A percentile compares a stretch with the other conserved stretches of the same genome.
Conservation (phyloP, 129 eudicot genomes). For the Tanacetum coccineum region DNA sequence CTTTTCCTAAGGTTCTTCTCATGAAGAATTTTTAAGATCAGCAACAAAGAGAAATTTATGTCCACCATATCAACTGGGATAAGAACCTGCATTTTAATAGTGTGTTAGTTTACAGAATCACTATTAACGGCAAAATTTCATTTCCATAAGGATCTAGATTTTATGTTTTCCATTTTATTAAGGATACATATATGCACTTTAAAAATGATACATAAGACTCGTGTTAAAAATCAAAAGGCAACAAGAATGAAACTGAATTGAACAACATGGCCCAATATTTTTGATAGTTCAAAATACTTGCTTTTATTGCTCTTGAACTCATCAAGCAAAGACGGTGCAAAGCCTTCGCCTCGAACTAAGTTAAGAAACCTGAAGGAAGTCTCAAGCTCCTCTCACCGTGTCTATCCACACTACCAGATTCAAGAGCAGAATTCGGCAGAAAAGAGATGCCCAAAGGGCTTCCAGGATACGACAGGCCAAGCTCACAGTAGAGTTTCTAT, state of each 20-base stretch:
- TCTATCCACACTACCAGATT: conserved; percentile 71
- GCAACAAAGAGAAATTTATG: too few relatives aligned
- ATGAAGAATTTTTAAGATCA: too few relatives aligned
- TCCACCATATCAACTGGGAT: too few relatives aligned
- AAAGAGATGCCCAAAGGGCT: conserved; percentile 51
- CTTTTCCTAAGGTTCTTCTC: too few relatives aligned
- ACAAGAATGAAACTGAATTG: conserved; percentile 68
- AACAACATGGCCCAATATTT: conserved; percentile 80
- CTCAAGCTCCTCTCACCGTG: conserved; percentile 65
- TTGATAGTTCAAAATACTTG: conserved; percentile 78
- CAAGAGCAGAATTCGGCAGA: conserved; percentile 60
- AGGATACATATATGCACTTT: too few relatives aligned
- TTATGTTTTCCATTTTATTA: too few relatives aligned
- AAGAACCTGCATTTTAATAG: too few relatives aligned
- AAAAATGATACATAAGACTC: too few relatives aligned
- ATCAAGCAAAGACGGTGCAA: conserved; percentile 70
- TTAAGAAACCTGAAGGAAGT: conserved; percentile 66
- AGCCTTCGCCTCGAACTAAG: conserved; percentile 50
- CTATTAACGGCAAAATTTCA: too few relatives aligned
- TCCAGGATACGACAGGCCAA: conserved; percentile 69
- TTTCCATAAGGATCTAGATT: too few relatives aligned
- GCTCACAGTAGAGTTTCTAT: conserved; percentile 54
- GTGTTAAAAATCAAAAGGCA: neutral
- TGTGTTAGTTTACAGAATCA: too few relatives aligned
- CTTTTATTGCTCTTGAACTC: conserved; percentile 93